These are phyloP conservation scores for Arthrobotrys iridis DNA, from an alignment of 2,329 filamentous ascomycete genomes.

Conservation along the genomic window DNA sequence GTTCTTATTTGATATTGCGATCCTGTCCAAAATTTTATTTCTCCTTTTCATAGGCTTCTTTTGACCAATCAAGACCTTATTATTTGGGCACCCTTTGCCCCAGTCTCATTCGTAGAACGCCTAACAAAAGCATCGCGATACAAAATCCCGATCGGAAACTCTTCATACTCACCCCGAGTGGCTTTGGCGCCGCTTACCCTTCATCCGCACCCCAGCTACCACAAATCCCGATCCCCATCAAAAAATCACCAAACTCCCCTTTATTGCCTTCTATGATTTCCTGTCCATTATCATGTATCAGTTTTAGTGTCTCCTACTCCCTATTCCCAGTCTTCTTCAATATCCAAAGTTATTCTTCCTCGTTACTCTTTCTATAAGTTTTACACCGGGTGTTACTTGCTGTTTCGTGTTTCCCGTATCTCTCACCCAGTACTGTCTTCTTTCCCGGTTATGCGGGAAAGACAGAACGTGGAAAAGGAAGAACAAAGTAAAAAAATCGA, in stretches of 20 bases:
- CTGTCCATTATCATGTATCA: conserved; percentile 48
- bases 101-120: conserved; percentile 26
- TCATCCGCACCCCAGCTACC: conserved; percentile 12
- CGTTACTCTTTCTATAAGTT: conserved; percentile 11
- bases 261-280: conserved; percentile 45
- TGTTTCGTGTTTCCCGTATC: conserved; percentile 24
- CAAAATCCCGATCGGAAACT: conserved; percentile 11
- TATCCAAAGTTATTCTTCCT: conserved; percentile 26
- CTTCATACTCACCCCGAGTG: background rate
- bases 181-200: background rate
- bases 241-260: background rate
- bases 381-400: conserved; percentile 50
- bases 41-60: conserved; percentile 48
- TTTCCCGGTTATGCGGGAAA: conserved; percentile 1
- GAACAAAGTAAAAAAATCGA: conserved; percentile 52
- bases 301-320: conserved; percentile 43
- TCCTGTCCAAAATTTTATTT: conserved; percentile 35
- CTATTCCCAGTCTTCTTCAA: conserved; percentile 21
- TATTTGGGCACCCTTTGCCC: conserved; percentile 14
- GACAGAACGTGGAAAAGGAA: conserved; percentile 47
- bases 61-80: conserved; percentile 47
- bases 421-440: conserved; percentile 34
- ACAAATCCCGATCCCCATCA: background rate
- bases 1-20: conserved; percentile 51
- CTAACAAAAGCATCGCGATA: conserved; percentile 41